These are phyloP conservation scores for Cerioporus squamosus DNA, from an alignment of 1,284 basidiomycete genomes.

Conservation along the genomic window DNA sequence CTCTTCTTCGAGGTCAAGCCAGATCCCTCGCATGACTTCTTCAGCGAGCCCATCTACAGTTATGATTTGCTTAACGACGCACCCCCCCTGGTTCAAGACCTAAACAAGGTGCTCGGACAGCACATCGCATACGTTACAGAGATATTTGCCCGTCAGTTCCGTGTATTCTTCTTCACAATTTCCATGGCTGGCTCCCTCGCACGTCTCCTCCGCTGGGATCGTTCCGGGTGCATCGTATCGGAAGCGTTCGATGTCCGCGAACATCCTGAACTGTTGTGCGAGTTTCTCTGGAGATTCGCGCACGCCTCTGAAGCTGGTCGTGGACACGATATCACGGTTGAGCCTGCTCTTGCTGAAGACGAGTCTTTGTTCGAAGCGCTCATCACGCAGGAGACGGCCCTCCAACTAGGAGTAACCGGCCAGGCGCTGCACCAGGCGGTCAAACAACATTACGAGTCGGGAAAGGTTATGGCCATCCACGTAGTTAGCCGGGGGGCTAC, in stretches of 20 bases:
- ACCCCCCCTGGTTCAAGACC: background rate
- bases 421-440: background rate
- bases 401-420: background rate
- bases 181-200: constrained; percentile 27
- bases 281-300: constrained; percentile 33
- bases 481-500: background rate
- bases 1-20: constrained; percentile 11
- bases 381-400: background rate
- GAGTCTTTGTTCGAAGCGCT: constrained; percentile 2
- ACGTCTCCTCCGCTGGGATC: constrained; percentile 36
- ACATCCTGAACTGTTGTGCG: constrained; percentile 20
- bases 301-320: constrained; percentile 17
- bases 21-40: background rate
- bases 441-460: background rate
- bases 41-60: constrained; percentile 1
- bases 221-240: constrained; percentile 34
- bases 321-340: constrained; percentile 28
- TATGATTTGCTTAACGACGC: background rate
- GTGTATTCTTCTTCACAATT: constrained; percentile 28
- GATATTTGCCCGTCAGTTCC: constrained; percentile 15
- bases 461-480: background rate
- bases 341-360: constrained; percentile 11
- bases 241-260: constrained; percentile 30
- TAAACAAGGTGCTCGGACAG: background rate
- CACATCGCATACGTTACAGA: constrained; percentile 12